Evolutionary conservation across 1,284 basidiomycete genomes (phyloP).

Genomic region (Ceratobasidium sp.): DNA sequence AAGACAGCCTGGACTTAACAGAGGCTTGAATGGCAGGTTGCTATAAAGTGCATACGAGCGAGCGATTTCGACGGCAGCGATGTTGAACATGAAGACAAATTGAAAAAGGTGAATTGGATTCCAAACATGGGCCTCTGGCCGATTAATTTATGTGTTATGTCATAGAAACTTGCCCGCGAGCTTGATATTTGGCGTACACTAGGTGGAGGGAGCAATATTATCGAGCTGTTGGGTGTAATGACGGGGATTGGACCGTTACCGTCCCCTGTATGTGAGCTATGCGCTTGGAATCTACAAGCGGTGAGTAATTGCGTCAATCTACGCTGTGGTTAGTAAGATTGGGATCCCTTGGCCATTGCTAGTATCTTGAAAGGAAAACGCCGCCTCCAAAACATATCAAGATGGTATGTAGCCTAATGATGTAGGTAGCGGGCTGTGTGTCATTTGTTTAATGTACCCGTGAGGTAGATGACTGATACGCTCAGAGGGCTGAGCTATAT

Average conservation of each 20-base stretch:
- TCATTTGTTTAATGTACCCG: background rate
- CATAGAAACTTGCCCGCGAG: constrained; percentile 18
- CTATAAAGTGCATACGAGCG: constrained; percentile 24
- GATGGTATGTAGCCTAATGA: background rate
- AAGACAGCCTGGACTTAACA: background rate
- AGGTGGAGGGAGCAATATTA: background rate
- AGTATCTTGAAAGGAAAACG: constrained; percentile 9
- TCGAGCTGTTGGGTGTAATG: constrained; percentile 6
- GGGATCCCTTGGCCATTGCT: background rate
- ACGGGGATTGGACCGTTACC: background rate
- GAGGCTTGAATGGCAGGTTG: background rate
- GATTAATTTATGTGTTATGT: too few relatives aligned
- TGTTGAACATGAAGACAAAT: background rate
- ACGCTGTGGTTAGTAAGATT: background rate
- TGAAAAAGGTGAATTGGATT: background rate
- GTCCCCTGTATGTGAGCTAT: constrained; percentile 4
- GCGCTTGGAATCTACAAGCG: constrained; percentile 21
- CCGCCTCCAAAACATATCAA: constrained; percentile 14
- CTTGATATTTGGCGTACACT: constrained; percentile 6
- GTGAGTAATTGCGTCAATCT: background rate
- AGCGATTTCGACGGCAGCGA: background rate
- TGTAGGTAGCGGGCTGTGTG: too few relatives aligned
- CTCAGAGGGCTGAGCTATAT: constrained; percentile 7
- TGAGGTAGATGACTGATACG: constrained; percentile 6
- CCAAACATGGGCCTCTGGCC: too few relatives aligned